phyloP scores from a whole-genome alignment of 495 filamentous ascomycete genomes.

The Emericellopsis terricola region DNA sequence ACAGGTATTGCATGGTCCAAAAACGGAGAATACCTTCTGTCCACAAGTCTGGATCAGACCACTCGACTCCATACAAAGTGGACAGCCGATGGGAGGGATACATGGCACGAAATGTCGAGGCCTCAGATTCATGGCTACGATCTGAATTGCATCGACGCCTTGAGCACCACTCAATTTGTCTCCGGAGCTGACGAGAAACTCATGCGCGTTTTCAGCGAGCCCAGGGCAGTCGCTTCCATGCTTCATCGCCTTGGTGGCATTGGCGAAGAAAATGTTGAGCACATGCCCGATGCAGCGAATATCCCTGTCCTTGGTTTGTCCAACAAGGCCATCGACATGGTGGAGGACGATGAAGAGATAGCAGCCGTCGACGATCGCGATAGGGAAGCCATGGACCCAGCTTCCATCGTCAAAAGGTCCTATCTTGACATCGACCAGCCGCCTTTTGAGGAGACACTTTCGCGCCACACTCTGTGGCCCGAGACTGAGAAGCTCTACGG shows the following conservation, averaged over 20 bases:
- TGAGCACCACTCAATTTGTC: conserved; percentile 57
- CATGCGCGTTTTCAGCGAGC: conserved; percentile 84
- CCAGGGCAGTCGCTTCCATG: conserved; percentile 60
- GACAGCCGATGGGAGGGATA: conserved; percentile 21
- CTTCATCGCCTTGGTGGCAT: conserved; percentile 52
- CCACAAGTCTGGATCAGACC: conserved; percentile 83
- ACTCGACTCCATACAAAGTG: conserved; percentile 85
- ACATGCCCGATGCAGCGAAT: conserved; percentile 70
- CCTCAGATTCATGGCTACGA: conserved; percentile 98
- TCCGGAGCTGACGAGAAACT: conserved; percentile 98
- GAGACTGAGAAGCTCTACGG: conserved; percentile 95
- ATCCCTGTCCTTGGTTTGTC: conserved; percentile 91
- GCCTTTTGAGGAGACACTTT: conserved; percentile 75
- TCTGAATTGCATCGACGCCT: conserved; percentile 74
- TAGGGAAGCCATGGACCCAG: conserved; percentile 21
- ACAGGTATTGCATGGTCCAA: conserved; percentile 72
- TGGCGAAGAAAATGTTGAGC: conserved; percentile 14
- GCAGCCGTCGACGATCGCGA: conserved; percentile 21
- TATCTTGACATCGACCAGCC: conserved; percentile 41
- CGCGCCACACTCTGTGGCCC: conserved; percentile 85
- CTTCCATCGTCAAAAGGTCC: conserved; percentile 21
- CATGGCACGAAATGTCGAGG: conserved; percentile 91
- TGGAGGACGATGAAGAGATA: conserved; percentile 29
- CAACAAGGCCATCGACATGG: conserved; percentile 69
- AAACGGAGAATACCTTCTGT: conserved; percentile 69